Base-by-base conservation (phyloP, 2,329 filamentous ascomycete genomes). In the Hypoxylon sp. region DNA sequence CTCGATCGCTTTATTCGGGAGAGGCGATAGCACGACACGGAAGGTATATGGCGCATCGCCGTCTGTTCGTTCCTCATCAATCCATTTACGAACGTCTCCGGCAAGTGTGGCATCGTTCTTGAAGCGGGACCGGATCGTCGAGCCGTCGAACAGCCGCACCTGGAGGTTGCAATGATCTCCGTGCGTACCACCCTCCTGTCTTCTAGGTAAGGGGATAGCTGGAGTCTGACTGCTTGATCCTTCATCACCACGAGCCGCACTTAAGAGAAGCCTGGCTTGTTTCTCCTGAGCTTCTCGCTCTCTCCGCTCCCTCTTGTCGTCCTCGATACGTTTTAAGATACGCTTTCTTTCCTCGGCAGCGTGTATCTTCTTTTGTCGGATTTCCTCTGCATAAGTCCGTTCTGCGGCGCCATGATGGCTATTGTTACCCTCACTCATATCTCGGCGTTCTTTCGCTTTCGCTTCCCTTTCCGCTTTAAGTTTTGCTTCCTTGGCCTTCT, bases 81-180 rank as follows among this genome's bases (percentile, higher is more conserved):
- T 86, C 92, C 94, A 98, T 5, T 84, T 81, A 6, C 95, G 87
- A 0, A 98, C 90, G 47, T 93, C 87, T 5, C 79, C 82, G 5
- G 83, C 80, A 3, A 98, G 84, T 0, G 87, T 92, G 5, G 87
- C 84, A 1, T 82, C 82, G 22, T 89, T 88, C 10, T 88, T 83
- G 78, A 98, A 97, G 17, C 87, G 89, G 3, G 85, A 87, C 44
- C 94, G 89, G 17, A 98, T 87, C 1, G 90, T 94, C 10, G 90
- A 91, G 9, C 95, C 95, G 76, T 98, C 94, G 63, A 97, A 92
- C 0, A 97, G 84, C 6, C 94, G 88, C 17, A 97, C 88, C 74
- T 96, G 93, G 0, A 98, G 82, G 17, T 91, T 87, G 70, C 88
- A 90, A 68, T 78, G 70, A 67, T 75, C 53, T 68, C 74, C 69